These are phyloP conservation scores for Vicia sativa DNA, from an alignment of 306 rosid species.

Conservation along the genomic window DNA sequence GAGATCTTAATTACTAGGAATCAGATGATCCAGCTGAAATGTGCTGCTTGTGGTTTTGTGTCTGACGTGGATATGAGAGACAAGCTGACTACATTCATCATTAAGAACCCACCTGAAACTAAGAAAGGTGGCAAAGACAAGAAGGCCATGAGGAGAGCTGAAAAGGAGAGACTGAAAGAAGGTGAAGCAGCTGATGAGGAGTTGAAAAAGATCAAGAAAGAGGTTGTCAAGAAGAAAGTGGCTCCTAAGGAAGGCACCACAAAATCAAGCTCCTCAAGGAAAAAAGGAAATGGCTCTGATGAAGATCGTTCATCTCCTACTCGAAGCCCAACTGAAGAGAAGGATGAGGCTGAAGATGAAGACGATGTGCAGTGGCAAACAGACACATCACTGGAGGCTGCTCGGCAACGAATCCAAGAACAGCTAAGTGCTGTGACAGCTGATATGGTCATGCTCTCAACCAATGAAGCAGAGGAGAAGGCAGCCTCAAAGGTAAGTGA, in stretches of 20 bases:
- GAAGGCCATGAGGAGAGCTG: conserved; percentile 76
- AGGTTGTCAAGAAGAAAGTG: conserved; percentile 53
- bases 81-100: conserved; percentile 66
- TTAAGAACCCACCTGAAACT: conserved; percentile 68
- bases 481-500: conserved; percentile 25
- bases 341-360: conserved; percentile 41
- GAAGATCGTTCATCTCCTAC: conserved; percentile 59
- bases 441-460: conserved; percentile 70
- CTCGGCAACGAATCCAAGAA: conserved; percentile 61
- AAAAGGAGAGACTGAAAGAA: conserved; percentile 67
- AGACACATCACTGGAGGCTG: conserved; percentile 66
- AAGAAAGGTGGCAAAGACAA: conserved; percentile 69
- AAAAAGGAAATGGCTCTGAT: conserved; percentile 59
- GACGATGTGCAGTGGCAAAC: conserved; percentile 62
- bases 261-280: conserved; percentile 53
- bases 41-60: conserved; percentile 73
- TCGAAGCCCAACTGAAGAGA: conserved; percentile 49
- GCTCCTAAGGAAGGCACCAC: conserved; percentile 46
- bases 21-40: conserved; percentile 70
- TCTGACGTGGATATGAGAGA: conserved; percentile 79
- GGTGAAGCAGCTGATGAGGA: conserved; percentile 75
- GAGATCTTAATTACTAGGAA: conserved; percentile 60
- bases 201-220: conserved; percentile 59
- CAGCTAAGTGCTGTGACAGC: conserved; percentile 67
- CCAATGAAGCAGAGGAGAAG: conserved; percentile 49